phyloP scores from a whole-genome alignment of 2,329 filamentous ascomycete genomes.

The Cucurbitaria berberidis region DNA sequence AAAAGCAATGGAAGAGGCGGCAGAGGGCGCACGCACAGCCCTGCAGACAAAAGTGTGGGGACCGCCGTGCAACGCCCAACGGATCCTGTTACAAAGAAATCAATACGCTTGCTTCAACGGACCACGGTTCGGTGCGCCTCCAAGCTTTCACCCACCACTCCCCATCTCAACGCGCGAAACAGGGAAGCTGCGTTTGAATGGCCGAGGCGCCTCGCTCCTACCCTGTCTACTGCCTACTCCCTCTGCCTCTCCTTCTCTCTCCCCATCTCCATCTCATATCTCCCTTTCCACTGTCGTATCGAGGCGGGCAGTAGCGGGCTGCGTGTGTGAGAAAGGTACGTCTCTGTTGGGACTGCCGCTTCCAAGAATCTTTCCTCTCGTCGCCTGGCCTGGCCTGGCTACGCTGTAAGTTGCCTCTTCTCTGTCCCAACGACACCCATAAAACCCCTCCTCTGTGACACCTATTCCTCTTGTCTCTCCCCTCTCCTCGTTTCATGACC shows the following conservation, averaged over 20 bases:
- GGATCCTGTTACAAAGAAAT: neutral
- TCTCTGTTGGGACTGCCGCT: slow-evolving; percentile 11
- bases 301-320: neutral
- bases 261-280: too few relatives aligned
- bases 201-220: slow-evolving; percentile 7
- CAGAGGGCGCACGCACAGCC: slow-evolving; percentile 2
- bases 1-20: slow-evolving; percentile 6
- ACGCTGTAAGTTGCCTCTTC: slow-evolving; percentile 8
- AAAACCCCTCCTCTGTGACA: slow-evolving; percentile 22
- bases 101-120: neutral
- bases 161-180: slow-evolving; percentile 9
- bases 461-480: slow-evolving; percentile 13
- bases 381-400: too few relatives aligned
- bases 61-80: slow-evolving; percentile 8
- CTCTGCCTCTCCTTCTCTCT: neutral
- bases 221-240: slow-evolving; percentile 9
- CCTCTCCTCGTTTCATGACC: slow-evolving; percentile 22
- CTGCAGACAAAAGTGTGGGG: slow-evolving; percentile 1
- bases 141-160: slow-evolving; percentile 3
- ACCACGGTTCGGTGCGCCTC: neutral
- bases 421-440: slow-evolving; percentile 15
- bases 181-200: slow-evolving; percentile 17
- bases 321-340: slow-evolving; percentile 5
- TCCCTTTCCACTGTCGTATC: neutral
- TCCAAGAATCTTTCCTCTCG: neutral